Evolutionary conservation across 768 basidiomycete species (phyloP).

Genomic region (Arthromyces matolae): DNA sequence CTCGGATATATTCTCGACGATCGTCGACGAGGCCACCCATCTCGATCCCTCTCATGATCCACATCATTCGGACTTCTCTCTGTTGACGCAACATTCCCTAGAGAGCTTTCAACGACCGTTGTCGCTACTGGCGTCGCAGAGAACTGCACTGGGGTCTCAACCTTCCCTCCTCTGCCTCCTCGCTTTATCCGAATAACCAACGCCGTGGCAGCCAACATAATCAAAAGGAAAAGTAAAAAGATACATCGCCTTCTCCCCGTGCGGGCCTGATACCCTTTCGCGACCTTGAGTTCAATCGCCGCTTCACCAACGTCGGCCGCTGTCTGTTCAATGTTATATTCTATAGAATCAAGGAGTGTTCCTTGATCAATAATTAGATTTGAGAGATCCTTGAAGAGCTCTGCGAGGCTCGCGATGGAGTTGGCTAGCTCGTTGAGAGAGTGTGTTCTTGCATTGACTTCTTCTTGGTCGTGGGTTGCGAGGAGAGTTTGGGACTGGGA

Average conservation of each 20-base stretch:
- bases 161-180: slow-evolving; percentile 31
- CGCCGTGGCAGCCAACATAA: slow-evolving; percentile 81
- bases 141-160: slow-evolving; percentile 24
- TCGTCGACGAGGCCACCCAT: slow-evolving; percentile 5
- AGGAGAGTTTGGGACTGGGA: slow-evolving; percentile 34
- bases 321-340: slow-evolving; percentile 96
- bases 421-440: slow-evolving; percentile 90
- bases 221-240: slow-evolving; percentile 84
- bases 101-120: background rate
- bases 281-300: slow-evolving; percentile 77
- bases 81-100: background rate
- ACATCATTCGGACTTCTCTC: background rate
- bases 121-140: slow-evolving; percentile 11
- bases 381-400: slow-evolving; percentile 94
- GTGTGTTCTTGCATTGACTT: slow-evolving; percentile 46
- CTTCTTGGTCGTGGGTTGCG: slow-evolving; percentile 35
- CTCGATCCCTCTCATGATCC: slow-evolving; percentile 1
- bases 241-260: slow-evolving; percentile 93
- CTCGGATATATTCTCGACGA: slow-evolving; percentile 12
- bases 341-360: slow-evolving; percentile 91
- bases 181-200: slow-evolving; percentile 90
- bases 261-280: slow-evolving; percentile 88
- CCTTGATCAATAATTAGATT: slow-evolving; percentile 96
- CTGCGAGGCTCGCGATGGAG: slow-evolving; percentile 87
- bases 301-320: slow-evolving; percentile 78